These are phyloP conservation scores for Xylaria curta DNA, from an alignment of 495 filamentous ascomycete species.

Conservation along the genomic window DNA sequence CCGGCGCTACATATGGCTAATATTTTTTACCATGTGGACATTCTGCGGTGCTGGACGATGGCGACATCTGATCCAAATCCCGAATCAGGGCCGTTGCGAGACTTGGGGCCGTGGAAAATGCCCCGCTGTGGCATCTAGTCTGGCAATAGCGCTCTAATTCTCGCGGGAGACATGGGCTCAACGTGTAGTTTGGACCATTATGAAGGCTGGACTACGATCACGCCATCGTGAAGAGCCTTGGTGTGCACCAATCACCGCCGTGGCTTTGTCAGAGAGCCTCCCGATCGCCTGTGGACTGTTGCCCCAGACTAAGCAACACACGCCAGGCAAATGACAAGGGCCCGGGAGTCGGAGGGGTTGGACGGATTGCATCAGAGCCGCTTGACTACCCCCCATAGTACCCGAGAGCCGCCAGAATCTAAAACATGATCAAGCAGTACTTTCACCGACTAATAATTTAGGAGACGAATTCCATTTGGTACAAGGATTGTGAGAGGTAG, in stretches of 20 bases:
- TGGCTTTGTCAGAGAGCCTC: conserved; percentile 42
- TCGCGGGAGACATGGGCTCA: conserved; percentile 20
- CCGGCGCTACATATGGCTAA: conserved; percentile 20
- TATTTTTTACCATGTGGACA: conserved; percentile 29
- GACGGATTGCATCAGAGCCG: conserved; percentile 26
- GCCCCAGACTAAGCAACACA: conserved; percentile 8
- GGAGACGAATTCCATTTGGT: not conserved
- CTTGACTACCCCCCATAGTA: not conserved
- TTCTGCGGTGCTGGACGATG: conserved; percentile 22
- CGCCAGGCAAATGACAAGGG: conserved; percentile 13
- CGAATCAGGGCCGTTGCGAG: conserved; percentile 17
- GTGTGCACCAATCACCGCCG: conserved; percentile 36
- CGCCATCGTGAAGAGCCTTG: conserved; percentile 40
- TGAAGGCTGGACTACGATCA: conserved; percentile 35
- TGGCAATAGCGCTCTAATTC: conserved; percentile 20
- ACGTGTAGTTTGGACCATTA: conserved; percentile 5
- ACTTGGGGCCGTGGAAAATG: conserved; percentile 6
- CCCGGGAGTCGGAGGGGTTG: conserved; percentile 28
- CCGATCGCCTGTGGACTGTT: conserved; percentile 23
- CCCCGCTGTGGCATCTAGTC: conserved; percentile 26
- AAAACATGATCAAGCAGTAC: not conserved
- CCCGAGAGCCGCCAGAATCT: conserved; percentile 24
- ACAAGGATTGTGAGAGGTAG: not conserved
- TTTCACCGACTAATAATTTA: not conserved
- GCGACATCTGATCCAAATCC: conserved; percentile 30